phyloP scores from a whole-genome alignment of 164 flowering plant genomes.

The Macadamia tetraphylla region DNA sequence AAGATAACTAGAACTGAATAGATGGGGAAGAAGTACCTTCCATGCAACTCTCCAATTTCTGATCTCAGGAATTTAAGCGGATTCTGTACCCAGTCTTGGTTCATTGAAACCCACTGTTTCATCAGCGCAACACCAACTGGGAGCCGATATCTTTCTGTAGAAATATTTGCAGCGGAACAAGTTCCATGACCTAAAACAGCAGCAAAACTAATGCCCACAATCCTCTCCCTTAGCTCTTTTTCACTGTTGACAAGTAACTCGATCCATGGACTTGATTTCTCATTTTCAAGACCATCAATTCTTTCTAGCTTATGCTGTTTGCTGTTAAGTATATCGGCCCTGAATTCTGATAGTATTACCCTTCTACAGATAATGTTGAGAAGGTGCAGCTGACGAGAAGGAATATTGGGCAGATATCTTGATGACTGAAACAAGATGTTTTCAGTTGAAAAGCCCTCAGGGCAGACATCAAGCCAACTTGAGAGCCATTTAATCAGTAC shows the following conservation, averaged over 20 bases:
- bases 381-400: slow-evolving; percentile 67
- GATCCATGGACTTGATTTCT: slow-evolving; percentile 39
- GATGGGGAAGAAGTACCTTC: slow-evolving; percentile 37
- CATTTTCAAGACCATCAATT: slow-evolving; percentile 25
- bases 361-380: slow-evolving; percentile 65
- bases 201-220: slow-evolving; percentile 52
- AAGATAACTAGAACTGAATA: neutral
- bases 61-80: slow-evolving; percentile 37
- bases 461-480: slow-evolving; percentile 21
- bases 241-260: slow-evolving; percentile 47
- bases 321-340: slow-evolving; percentile 28
- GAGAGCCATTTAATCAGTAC: slow-evolving; percentile 60
- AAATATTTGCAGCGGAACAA: slow-evolving; percentile 15
- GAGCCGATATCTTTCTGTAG: slow-evolving; percentile 32
- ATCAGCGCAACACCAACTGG: slow-evolving; percentile 72
- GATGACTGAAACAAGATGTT: slow-evolving; percentile 26
- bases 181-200: slow-evolving; percentile 26
- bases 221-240: slow-evolving; percentile 69
- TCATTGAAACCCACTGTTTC: slow-evolving; percentile 60
- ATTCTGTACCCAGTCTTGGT: slow-evolving; percentile 27
- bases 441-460: slow-evolving; percentile 19
- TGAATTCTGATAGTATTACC: slow-evolving; percentile 42
- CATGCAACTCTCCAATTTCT: slow-evolving; percentile 29
- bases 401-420: slow-evolving; percentile 22
- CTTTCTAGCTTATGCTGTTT: slow-evolving; percentile 16